Evolutionary conservation across 1,139 yeast species (phyloP).

Genomic region (Tardiomyces depauwii): DNA sequence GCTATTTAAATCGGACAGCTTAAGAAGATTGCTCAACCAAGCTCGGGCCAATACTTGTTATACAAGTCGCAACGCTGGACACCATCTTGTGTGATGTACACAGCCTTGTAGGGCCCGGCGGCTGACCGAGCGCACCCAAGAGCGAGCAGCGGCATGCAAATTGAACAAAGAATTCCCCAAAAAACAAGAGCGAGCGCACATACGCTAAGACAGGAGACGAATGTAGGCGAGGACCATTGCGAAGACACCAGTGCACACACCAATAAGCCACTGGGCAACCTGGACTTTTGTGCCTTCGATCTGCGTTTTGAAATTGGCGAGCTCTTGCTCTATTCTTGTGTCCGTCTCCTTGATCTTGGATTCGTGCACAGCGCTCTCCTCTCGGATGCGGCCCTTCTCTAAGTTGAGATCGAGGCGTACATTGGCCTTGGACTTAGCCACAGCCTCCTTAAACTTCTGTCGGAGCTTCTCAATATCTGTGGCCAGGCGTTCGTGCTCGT

Average conservation of each 20-base stretch:
- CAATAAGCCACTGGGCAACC: slow-evolving; percentile 95
- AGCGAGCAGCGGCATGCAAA: too few relatives aligned
- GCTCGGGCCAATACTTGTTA: too few relatives aligned
- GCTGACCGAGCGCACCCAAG: too few relatives aligned
- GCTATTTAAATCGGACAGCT: too few relatives aligned
- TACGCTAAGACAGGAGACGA: slow-evolving; percentile 52
- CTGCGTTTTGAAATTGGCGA: slow-evolving; percentile 88
- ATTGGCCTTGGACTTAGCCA: slow-evolving; percentile 81
- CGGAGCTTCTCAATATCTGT: slow-evolving; percentile 81
- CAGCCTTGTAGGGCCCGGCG: too few relatives aligned
- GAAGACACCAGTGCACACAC: slow-evolving; percentile 96
- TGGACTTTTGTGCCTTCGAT: slow-evolving; percentile 91
- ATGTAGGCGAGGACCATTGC: slow-evolving; percentile 88
- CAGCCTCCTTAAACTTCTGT: slow-evolving; percentile 79
- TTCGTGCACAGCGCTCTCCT: slow-evolving; percentile 86
- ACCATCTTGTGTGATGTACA: too few relatives aligned
- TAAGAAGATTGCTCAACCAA: too few relatives aligned
- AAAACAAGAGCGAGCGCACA: too few relatives aligned
- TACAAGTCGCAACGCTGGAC: too few relatives aligned
- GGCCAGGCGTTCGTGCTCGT: slow-evolving; percentile 77
- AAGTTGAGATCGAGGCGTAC: slow-evolving; percentile 82
- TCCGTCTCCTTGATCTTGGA: slow-evolving; percentile 90
- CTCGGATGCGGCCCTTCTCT: slow-evolving; percentile 92
- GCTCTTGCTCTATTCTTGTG: slow-evolving; percentile 90
- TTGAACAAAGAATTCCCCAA: too few relatives aligned